Percentiles rank a stretch among this genome's conserved stretches.
phyloP scores from a whole-genome alignment of 441 rosid species.

The Metrosideros polymorpha region DNA sequence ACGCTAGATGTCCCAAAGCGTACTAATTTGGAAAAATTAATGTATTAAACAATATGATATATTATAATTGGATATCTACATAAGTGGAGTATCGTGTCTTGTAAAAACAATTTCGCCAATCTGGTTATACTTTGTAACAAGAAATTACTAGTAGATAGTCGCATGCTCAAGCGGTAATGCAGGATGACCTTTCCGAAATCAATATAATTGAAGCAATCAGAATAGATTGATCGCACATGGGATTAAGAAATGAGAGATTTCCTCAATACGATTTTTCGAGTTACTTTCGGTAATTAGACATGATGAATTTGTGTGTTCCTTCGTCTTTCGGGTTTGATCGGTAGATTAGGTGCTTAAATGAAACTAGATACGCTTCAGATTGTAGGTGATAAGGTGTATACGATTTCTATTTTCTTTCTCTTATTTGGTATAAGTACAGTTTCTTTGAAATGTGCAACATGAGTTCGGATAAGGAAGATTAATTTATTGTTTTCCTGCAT shows the following conservation, averaged over 20 bases:
- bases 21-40: no score
- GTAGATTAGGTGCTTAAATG: no score
- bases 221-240: neutral
- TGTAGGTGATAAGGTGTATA: neutral
- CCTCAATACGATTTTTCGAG: neutral
- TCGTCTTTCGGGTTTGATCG: no score
- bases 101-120: neutral
- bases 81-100: neutral
- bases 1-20: no score
- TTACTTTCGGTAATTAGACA: neutral
- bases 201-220: rapidly evolving
- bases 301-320: neutral
- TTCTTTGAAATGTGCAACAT: neutral
- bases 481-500: neutral
- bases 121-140: neutral
- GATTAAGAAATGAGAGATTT: neutral
- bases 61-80: neutral
- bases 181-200: neutral
- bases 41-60: neutral
- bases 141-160: neutral
- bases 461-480: no score
- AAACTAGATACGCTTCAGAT: no score
- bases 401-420: neutral
- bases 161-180: neutral
- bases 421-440: neutral